Conservation (phyloP, 352 stramenopile species). For the Phytopythium ostracodes region DNA sequence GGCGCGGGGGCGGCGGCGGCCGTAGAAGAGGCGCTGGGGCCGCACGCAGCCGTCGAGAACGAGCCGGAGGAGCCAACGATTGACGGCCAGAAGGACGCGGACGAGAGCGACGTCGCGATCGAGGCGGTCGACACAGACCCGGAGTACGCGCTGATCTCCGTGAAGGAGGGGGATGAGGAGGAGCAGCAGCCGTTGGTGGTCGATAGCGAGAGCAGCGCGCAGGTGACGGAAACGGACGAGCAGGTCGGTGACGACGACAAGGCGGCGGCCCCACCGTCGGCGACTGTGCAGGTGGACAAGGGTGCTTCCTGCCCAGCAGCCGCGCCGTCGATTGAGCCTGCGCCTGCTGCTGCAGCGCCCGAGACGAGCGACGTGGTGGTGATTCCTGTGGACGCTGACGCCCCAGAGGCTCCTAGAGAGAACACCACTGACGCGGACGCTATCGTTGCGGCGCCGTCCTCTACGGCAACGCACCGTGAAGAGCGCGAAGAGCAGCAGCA, state of each 20-base stretch:
- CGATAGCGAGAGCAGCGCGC: neutral
- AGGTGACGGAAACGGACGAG: neutral
- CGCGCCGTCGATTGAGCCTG: neutral
- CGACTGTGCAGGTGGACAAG: too few species aligned
- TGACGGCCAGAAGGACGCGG: neutral
- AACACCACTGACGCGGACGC: neutral
- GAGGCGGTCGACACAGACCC: neutral
- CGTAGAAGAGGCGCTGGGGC: neutral
- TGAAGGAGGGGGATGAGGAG: neutral
- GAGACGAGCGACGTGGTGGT: neutral
- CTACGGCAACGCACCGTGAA: neutral
- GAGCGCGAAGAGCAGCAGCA: neutral
- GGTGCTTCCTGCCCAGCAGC: neutral
- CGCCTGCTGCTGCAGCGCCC: neutral
- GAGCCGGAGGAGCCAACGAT: conserved; percentile 8
- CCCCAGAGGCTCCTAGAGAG: neutral
- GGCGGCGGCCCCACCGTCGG: neutral
- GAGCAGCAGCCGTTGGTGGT: neutral
- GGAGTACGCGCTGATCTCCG: conserved; percentile 1
- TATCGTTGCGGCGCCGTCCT: neutral
- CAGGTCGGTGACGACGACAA: neutral
- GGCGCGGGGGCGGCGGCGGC: neutral
- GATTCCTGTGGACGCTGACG: neutral
- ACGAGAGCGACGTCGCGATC: neutral
- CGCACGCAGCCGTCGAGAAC: neutral